Percentiles rank a stretch among this genome's conserved stretches.
phyloP scores from a whole-genome alignment of 2,329 filamentous ascomycete species.

The Gliomastix tumulicola region DNA sequence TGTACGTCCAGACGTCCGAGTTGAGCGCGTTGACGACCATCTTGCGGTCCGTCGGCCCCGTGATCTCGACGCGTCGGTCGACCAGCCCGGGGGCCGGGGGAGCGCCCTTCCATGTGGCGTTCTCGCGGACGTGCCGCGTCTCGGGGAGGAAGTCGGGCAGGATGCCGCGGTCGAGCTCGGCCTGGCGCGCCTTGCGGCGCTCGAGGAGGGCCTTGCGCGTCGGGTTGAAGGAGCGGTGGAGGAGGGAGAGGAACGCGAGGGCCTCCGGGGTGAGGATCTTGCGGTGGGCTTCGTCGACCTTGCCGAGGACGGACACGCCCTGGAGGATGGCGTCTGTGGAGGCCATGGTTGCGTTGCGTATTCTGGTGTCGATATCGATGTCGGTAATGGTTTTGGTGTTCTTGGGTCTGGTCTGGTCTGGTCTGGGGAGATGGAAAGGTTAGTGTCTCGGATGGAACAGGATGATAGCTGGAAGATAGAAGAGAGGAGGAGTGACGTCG shows the following conservation, averaged over 20 bases:
- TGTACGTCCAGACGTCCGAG: conserved; percentile 95
- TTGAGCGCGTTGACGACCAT: conserved; percentile 99
- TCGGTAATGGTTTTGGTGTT: not conserved
- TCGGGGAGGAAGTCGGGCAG: conserved; percentile 93
- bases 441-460: no score
- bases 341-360: conserved; percentile 47
- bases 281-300: conserved; percentile 68
- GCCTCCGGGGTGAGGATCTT: conserved; percentile 92
- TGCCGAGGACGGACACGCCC: conserved; percentile 80
- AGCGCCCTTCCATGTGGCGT: conserved; percentile 88
- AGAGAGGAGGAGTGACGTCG: no score
- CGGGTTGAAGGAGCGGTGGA: conserved; percentile 90
- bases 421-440: no score
- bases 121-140: conserved; percentile 91
- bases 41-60: conserved; percentile 93
- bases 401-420: no score
- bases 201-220: conserved; percentile 86
- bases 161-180: conserved; percentile 83
- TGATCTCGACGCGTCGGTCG: conserved; percentile 94
- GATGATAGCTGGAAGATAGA: no score
- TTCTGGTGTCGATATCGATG: no score
- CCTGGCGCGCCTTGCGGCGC: conserved; percentile 78
- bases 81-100: conserved; percentile 86
- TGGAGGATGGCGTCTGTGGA: conserved; percentile 71
- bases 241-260: conserved; percentile 83